Conservation (phyloP, 2,329 filamentous ascomycete genomes). For the Trichoderma sp. region DNA sequence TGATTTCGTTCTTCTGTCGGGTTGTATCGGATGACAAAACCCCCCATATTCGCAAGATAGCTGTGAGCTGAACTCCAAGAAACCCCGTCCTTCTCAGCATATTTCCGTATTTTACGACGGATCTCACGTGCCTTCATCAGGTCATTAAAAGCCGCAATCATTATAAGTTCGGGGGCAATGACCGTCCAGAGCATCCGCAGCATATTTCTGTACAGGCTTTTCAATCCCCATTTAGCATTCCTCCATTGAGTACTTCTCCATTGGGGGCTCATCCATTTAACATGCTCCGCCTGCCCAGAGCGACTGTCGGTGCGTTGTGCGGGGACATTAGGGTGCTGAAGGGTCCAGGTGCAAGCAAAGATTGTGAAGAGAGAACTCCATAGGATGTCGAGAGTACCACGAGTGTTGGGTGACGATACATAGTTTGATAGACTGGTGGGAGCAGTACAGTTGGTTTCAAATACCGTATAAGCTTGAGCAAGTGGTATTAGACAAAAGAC, state of each 20-base stretch:
- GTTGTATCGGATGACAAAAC: background rate
- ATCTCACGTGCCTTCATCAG: too few relatives aligned
- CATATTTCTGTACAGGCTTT: background rate
- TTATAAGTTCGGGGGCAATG: background rate
- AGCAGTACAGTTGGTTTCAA: background rate
- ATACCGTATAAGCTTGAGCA: background rate
- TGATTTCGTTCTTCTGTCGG: too few relatives aligned
- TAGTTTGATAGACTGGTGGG: background rate
- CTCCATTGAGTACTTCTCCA: background rate
- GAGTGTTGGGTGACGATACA: background rate
- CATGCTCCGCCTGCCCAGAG: background rate
- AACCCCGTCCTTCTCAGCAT: background rate
- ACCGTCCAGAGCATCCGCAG: background rate
- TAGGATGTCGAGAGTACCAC: background rate
- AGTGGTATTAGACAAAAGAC: background rate
- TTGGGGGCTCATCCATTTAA: background rate
- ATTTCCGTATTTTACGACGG: too few relatives aligned
- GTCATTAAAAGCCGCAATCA: background rate
- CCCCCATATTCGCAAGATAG: background rate
- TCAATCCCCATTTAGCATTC: background rate
- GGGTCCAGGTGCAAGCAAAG: background rate
- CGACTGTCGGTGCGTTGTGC: background rate
- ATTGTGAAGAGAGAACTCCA: slow-evolving; percentile 2
- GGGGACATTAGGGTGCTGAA: background rate
- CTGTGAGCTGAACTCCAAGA: background rate